These are phyloP conservation scores for Solanum hybrid DNA, from an alignment of 305 asterid species.

Conservation along the genomic window DNA sequence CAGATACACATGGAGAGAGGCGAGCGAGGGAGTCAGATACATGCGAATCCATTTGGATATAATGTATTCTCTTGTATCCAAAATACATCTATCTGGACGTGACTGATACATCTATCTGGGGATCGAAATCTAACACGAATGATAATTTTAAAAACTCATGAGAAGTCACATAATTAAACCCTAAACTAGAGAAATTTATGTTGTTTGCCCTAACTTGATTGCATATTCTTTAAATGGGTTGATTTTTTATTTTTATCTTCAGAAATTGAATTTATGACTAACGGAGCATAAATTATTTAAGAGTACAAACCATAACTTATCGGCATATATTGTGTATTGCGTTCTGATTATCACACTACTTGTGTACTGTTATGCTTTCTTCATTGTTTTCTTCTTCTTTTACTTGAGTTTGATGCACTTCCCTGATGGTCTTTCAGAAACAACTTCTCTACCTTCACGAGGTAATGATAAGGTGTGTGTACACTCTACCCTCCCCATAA, in stretches of 20 bases:
- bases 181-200: not conserved
- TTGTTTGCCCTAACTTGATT: not conserved
- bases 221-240: not conserved
- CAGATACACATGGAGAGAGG: not conserved
- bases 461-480: too few relatives aligned
- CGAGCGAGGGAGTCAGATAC: not conserved
- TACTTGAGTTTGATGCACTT: not conserved
- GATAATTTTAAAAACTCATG: not conserved
- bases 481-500: too few relatives aligned
- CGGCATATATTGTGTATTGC: not conserved
- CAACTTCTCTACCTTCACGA: too few relatives aligned
- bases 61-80: too few relatives aligned
- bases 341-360: too few relatives aligned
- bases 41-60: accelerated
- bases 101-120: too few relatives aligned
- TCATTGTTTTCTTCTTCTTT: too few relatives aligned
- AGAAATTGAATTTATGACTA: not conserved
- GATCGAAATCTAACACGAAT: too few relatives aligned
- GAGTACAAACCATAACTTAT: not conserved
- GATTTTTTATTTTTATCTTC: too few relatives aligned
- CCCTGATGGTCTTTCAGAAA: accelerated
- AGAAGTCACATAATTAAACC: too few relatives aligned
- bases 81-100: too few relatives aligned
- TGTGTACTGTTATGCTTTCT: too few relatives aligned
- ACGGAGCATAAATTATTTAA: not conserved